Conservation (phyloP, 805 yeast species). For the Saccharomycopsis sp. region DNA sequence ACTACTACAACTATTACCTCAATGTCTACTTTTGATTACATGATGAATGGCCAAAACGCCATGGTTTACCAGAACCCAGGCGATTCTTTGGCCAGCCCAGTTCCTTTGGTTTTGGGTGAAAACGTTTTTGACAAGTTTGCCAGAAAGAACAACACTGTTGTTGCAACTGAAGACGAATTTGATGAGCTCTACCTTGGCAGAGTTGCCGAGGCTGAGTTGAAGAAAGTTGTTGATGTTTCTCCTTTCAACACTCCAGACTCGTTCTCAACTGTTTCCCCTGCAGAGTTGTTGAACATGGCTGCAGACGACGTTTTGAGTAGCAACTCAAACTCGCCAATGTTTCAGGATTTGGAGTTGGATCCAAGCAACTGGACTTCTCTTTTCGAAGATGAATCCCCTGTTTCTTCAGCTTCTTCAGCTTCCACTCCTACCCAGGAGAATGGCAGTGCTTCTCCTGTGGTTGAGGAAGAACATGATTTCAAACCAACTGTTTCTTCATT, state of each 20-base stretch:
- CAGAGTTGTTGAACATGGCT: constrained; percentile 44
- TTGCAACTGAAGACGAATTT: too few relatives aligned
- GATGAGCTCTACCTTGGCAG: constrained; percentile 25
- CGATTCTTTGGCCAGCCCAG: constrained; percentile 6
- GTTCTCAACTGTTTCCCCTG: constrained; percentile 35
- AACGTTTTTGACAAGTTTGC: constrained; percentile 20
- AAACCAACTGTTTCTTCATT: background rate
- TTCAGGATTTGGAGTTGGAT: constrained; percentile 39
- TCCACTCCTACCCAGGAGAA: background rate
- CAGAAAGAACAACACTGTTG: constrained; percentile 9
- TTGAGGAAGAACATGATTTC: background rate
- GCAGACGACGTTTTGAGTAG: constrained; percentile 40
- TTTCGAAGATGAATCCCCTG: constrained; percentile 39
- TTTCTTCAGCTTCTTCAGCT: too few relatives aligned
- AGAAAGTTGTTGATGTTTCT: constrained; percentile 23
- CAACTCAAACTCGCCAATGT: constrained; percentile 47
- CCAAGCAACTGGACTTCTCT: constrained; percentile 54
- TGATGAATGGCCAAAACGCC: constrained; percentile 11
- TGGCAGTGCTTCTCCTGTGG: background rate
- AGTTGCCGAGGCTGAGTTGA: constrained; percentile 23
- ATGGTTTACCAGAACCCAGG: constrained; percentile 2
- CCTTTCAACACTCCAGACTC: constrained; percentile 24
- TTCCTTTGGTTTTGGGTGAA: constrained; percentile 20
- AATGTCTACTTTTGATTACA: constrained; percentile 14
- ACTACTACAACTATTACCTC: background rate